Evolutionary conservation across 2,329 filamentous ascomycete genomes (phyloP), one percentile per base, ranked within the genome.

Genomic region (Curvularia verruculosa): DNA sequence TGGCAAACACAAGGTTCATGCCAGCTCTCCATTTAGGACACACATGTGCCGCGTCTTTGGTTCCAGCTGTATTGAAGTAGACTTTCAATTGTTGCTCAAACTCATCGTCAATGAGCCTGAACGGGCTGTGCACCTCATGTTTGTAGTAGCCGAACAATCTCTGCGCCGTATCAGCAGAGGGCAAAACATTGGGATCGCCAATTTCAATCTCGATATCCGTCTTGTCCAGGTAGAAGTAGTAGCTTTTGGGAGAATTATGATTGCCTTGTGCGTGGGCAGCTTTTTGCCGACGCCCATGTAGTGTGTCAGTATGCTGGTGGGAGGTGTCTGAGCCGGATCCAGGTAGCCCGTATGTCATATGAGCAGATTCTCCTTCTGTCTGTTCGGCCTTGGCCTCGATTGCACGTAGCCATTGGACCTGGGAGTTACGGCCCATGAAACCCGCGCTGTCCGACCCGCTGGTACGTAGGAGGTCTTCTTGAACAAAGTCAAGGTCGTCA

Each of bases 1-100:
- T 74, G 18, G 76, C 77, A 43, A 78, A 75, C 6, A 79, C 65
- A 8, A 78, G 55, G 44, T 79, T 77, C 52, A 78, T 49, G 15
- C 73, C 67, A 10, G 70, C 72, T 8, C 69, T 65, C 75, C 57
- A 60, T 15, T 51, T 60, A n/a, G 49, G 34, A n/a, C 74, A 76
- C 21, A 50, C 53, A 7, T 26, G 23, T 21, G 15, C 21, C 46
- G 47, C 37, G 34, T 44, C 24, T 28, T 49, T 19, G n/a, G 21
- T 26, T 19, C 56, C 41, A 40, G 56, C 19, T n/a, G 13, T n/a
- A 12, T 7, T 23, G 39, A 57, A 53, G 29, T 43, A 59, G 18
- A 9, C 47, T 13, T 26, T 51, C 19, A 66, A 41, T 19, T 62
- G 59, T 9, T 40, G 39, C 31, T 52, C 50, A 31, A 63, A 61